Conservation (phyloP, 306 rosid genomes). For the Echinosophora koreensis region DNA sequence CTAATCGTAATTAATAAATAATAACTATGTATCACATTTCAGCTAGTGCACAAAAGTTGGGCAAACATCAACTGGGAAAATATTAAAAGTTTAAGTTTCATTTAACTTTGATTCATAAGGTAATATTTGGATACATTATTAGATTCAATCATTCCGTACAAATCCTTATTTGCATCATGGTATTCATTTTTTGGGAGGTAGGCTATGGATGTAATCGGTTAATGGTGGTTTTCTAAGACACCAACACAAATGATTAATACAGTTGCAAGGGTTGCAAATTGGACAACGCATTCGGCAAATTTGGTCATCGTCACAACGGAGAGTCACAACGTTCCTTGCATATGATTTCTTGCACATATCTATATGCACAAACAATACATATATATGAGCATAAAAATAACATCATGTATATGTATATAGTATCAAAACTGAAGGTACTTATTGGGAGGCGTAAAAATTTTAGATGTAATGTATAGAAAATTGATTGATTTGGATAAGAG, state of each 20-base stretch:
- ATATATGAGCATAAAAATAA: too few species aligned
- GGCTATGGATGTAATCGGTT: too few species aligned
- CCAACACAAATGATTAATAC: not conserved
- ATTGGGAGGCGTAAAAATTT: too few species aligned
- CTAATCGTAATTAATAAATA: conserved; percentile 15
- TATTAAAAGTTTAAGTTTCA: not conserved
- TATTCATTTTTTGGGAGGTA: too few species aligned
- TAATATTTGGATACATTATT: too few species aligned
- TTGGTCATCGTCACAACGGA: not conserved
- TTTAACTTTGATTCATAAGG: not conserved
- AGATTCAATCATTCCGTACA: not conserved
- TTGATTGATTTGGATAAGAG: not conserved
- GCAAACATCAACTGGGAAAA: not conserved
- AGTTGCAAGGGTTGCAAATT: not conserved
- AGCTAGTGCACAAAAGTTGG: not conserved
- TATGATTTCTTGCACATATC: not conserved
- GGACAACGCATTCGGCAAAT: not conserved
- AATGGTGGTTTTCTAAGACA: too few species aligned
- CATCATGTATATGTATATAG: too few species aligned
- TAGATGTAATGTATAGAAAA: too few species aligned
- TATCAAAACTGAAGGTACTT: too few species aligned
- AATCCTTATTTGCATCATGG: not conserved
- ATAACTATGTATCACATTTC: not conserved
- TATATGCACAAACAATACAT: too few species aligned
- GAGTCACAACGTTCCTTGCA: not conserved